Evolutionary conservation across 495 filamentous ascomycete species (phyloP), one percentile per base, ranked within the genome.

Genomic region (Penicillium mononematosum): DNA sequence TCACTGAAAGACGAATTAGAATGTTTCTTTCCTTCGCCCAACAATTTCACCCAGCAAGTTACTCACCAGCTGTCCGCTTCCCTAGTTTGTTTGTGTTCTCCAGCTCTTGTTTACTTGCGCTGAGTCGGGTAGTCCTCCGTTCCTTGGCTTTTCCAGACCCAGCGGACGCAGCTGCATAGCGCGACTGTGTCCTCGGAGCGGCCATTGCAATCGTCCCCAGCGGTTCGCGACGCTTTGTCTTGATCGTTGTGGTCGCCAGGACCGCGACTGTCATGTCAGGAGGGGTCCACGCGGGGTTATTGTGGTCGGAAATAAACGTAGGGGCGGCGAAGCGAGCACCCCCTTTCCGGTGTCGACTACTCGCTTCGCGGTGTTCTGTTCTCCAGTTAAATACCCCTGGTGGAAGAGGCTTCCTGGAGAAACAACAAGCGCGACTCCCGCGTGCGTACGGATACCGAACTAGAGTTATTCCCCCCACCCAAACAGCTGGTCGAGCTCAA

Each of bases 61-160:
- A 76, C 78, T 75, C 66, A 82, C 78, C 69, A 46, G 71, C 67
- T 64, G 78, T 75, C 42, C 77, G 70, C 59, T 81, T 79, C 38
- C 61, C 65, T 19, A 69, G 71, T 34, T 65, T 48, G 10, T 59
- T 69, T 51, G 63, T 53, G 27, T 67, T 60, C 16, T 67, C 69
- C 17, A 73, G 61, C 8, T 67, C 66, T 36, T 73, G 65, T 57
- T 71, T 71, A 44, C 73, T 80, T 48, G 76, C 63, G 55, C 74
- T 76, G 32, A 76, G 65, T 58, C 73, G 73, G 49, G 70, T 69
- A 50, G 73, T 75, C 58, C 67, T 65, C 58, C 76, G 66, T 46
- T 69, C 67, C 52, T 58, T 53, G n/a, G 60, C 52, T 58, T 58
- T 70, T 16, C 69, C 66, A 3, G 62, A 55, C 39, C 66, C 58